Evolutionary conservation across 345 rosid species (phyloP).

Genomic region (Aquilaria yunnanensis): DNA sequence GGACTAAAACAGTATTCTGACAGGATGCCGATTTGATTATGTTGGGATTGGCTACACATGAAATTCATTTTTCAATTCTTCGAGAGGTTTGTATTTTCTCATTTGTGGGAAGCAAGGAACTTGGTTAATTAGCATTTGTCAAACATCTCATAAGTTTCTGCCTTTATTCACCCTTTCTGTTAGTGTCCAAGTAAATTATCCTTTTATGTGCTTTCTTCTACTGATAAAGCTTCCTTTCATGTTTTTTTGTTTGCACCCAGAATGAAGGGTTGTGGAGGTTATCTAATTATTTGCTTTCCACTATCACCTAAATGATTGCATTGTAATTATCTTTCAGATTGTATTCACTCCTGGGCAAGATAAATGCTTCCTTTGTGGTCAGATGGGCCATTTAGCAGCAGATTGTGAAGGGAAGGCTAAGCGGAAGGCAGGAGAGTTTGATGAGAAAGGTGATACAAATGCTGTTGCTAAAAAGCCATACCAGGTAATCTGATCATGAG

Average conservation of each 20-base stretch:
- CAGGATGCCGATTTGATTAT: constrained; percentile 98
- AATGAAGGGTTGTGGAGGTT: no score
- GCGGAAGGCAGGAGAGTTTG: constrained; percentile 83
- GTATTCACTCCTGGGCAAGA: constrained; percentile 73
- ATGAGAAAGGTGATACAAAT: constrained; percentile 73
- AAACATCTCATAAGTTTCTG: no score
- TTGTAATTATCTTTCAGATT: constrained; percentile 36
- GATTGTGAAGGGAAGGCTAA: constrained; percentile 84
- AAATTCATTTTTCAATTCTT: constrained; percentile 88
- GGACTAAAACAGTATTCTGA: constrained; percentile 14
- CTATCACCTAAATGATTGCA: background rate
- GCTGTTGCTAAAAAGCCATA: constrained; percentile 72
- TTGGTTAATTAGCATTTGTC: no score
- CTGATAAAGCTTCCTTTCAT: no score
- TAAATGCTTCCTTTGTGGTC: constrained; percentile 95
- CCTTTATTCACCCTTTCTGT: no score
- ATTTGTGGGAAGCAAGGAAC: background rate
- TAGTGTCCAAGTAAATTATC: no score
- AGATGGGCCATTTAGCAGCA: constrained; percentile 88
- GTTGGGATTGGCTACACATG: constrained; percentile 97
- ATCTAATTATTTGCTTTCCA: no score
- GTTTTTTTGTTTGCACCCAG: no score
- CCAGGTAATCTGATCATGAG: constrained; percentile 46
- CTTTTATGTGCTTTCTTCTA: no score
- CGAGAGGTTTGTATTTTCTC: constrained; percentile 61